Percentiles rank a stretch among this genome's conserved stretches.
Evolutionary conservation across 441 rosid genomes (phyloP).

Genomic region (Pelargonium fulgidum): DNA sequence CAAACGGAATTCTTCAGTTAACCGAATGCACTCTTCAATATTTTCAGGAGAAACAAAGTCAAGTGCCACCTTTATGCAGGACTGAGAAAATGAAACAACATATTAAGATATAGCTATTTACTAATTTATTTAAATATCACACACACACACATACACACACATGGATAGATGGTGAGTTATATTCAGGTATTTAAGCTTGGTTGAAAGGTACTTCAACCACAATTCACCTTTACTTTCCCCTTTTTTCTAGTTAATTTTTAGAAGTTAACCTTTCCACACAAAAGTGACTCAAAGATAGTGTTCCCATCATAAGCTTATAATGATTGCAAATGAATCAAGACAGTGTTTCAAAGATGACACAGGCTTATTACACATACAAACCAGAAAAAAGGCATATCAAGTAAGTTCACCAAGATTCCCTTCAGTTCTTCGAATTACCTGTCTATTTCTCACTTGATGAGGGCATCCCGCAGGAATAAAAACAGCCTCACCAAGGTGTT

Average conservation of each 20-base stretch:
- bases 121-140: neutral
- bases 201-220: neutral
- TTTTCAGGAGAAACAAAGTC: conserved; percentile 93
- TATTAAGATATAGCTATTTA: neutral
- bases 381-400: neutral
- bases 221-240: neutral
- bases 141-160: neutral
- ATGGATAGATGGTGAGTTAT: neutral
- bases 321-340: neutral
- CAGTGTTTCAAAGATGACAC: neutral
- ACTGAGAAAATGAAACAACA: conserved; percentile 31
- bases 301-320: neutral
- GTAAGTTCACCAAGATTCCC: neutral
- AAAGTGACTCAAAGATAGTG: neutral
- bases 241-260: neutral
- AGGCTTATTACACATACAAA: neutral
- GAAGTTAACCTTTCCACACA: neutral
- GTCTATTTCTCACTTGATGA: conserved; percentile 89
- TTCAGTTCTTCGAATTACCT: conserved; percentile 35
- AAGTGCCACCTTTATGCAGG: conserved; percentile 84
- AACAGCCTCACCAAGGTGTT: conserved; percentile 78
- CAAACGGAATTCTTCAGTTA: conserved; percentile 73
- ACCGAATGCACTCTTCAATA: conserved; percentile 55
- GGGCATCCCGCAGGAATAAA: conserved; percentile 97
- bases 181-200: neutral